Evolutionary conservation across 768 basidiomycete species (phyloP).

Genomic region (Lactifluus hygrophoroides): DNA sequence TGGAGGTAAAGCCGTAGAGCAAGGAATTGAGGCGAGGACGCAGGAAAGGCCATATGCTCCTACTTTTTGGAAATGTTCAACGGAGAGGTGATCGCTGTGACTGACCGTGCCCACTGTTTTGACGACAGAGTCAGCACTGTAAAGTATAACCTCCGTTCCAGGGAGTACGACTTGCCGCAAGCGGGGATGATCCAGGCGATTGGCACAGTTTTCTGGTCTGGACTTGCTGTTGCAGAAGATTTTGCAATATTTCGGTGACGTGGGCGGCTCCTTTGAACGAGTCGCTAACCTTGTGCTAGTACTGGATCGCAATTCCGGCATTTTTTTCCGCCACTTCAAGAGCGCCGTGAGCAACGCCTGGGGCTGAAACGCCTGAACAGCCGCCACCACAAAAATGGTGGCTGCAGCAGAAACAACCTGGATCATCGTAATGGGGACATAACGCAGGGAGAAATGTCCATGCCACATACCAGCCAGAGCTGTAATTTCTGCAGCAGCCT

Average conservation of each 20-base stretch:
- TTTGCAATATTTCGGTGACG: conserved; percentile 16
- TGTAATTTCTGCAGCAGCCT: conserved; percentile 18
- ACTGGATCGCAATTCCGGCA: conserved; percentile 7
- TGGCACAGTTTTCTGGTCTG: conserved; percentile 14
- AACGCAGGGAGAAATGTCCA: conserved; percentile 12
- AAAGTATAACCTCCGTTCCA: too few species aligned
- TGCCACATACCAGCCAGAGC: conserved; percentile 17
- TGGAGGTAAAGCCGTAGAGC: too few species aligned
- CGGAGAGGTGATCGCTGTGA: too few species aligned
- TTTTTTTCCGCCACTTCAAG: conserved; percentile 9
- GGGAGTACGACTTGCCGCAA: not conserved
- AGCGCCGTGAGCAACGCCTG: conserved; percentile 10
- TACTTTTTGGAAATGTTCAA: too few species aligned
- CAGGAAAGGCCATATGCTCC: too few species aligned
- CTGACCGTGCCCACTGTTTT: too few species aligned
- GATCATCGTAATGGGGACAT: conserved; percentile 21
- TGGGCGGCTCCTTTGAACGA: conserved; percentile 16
- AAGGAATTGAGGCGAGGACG: too few species aligned
- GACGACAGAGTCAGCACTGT: too few species aligned
- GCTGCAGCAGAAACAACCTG: conserved; percentile 21
- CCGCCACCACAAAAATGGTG: conserved; percentile 21
- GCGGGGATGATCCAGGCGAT: conserved; percentile 9
- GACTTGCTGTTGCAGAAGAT: conserved; percentile 17
- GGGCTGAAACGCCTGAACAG: conserved; percentile 19
- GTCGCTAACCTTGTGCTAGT: conserved; percentile 15